Base-by-base conservation (phyloP, 495 filamentous ascomycete species). In the Aspergillus cristatus region DNA sequence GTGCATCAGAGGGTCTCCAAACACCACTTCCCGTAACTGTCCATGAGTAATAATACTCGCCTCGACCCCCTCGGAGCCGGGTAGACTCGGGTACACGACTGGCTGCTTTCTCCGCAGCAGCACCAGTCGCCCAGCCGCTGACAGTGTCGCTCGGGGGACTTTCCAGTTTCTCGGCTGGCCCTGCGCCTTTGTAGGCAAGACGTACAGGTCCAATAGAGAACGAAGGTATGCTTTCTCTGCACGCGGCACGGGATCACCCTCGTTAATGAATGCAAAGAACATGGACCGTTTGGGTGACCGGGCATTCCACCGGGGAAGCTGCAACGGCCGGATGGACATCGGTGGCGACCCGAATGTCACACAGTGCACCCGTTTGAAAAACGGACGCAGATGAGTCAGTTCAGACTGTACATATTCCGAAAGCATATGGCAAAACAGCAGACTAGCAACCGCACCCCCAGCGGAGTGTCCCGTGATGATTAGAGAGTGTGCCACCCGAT, bases 381-480 rank as follows among this genome's bases (percentile, higher is more conserved):
- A 63, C 11, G 72, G 71, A 0, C 75, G 76, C 2, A 89, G 65
- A 33, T 60, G 56, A 35, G 72, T 83, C 20, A 91, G 73, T 32
- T 87, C 82, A 10, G 79, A 82, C 22, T 55, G 50, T 0, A 77
- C 69, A 5, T 46, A 56, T 3, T 42, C 59, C 2, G 80, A 70
- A 16, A 87, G 65, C 73, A 91, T 84, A 60, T 94, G 86, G 25
- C 72, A 71, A 55, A 83, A 94, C 1, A 91, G 69, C 11, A 94
- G 63, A 6, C 72, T 69, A 3, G 86, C 86, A 0, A 94, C 75
- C 5, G 86, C 86, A 3, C 86, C 86, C 12, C 86, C 86, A 0
- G 86, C 86, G 6, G 81, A 86, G 48, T 91, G 86, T 2, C 86
- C 86, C 0, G 85, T 90, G 41, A 93, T 80, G 7, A 93, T 62